These are phyloP conservation scores for Phytophthora lateralis DNA, from an alignment of 352 stramenopile species.

Conservation along the genomic window DNA sequence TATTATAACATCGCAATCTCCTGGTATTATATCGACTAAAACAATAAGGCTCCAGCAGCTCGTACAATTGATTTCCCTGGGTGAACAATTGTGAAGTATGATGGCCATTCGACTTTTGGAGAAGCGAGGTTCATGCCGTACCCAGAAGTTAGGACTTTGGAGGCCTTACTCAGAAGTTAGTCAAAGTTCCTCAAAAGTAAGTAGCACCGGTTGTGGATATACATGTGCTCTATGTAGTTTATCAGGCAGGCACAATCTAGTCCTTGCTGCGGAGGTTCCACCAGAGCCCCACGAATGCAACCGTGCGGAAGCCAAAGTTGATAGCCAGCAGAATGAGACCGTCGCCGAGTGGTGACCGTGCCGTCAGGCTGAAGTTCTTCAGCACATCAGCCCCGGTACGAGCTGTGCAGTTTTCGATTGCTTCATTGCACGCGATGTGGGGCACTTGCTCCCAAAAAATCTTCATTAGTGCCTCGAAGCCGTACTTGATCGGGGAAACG, in stretches of 20 bases:
- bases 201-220: too few species aligned
- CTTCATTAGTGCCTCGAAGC: slow-evolving; percentile 37
- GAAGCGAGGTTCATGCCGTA: too few species aligned
- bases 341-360: slow-evolving; percentile 26
- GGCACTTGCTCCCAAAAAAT: slow-evolving; percentile 38
- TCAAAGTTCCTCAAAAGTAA: too few species aligned
- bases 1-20: not conserved
- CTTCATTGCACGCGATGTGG: slow-evolving; percentile 26
- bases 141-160: too few species aligned
- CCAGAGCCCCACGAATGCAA: slow-evolving; percentile 36
- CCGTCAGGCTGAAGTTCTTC: slow-evolving; percentile 36
- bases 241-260: slow-evolving; percentile 2
- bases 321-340: slow-evolving; percentile 36
- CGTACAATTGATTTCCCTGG: too few species aligned
- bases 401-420: slow-evolving; percentile 35
- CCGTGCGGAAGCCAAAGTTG: slow-evolving; percentile 40
- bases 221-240: too few species aligned
- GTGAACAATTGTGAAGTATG: too few species aligned
- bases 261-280: slow-evolving; percentile 31
- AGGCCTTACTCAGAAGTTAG: too few species aligned
- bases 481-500: slow-evolving; percentile 49
- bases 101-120: too few species aligned
- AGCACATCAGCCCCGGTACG: slow-evolving; percentile 39
- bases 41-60: too few species aligned
- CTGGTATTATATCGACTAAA: too few species aligned